phyloP scores from a whole-genome alignment of 306 rosid species.

The Biancaea sappan region DNA sequence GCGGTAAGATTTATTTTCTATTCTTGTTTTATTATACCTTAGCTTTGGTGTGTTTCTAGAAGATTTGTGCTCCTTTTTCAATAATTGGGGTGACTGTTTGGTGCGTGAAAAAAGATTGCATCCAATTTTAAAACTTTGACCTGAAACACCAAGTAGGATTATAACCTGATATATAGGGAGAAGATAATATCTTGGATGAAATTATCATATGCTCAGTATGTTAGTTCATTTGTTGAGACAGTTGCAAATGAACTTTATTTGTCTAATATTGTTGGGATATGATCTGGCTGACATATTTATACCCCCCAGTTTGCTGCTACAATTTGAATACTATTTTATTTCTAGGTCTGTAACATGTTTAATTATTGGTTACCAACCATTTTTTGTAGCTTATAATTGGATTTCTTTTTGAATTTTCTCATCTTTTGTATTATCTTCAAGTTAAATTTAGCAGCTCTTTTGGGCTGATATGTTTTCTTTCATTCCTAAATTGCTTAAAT shows the following conservation, averaged over 20 bases:
- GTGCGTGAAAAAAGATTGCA: neutral
- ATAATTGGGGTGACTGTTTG: constrained; percentile 8
- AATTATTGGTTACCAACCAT: neutral
- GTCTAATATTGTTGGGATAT: neutral
- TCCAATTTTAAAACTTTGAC: constrained; percentile 2
- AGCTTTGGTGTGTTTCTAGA: neutral
- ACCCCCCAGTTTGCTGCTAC: neutral
- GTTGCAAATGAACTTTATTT: neutral
- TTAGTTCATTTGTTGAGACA: neutral
- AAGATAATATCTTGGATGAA: neutral
- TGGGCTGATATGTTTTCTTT: neutral
- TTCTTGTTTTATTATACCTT: neutral
- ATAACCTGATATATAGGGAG: neutral
- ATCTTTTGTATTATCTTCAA: neutral
- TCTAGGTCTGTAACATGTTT: neutral
- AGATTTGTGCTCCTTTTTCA: neutral
- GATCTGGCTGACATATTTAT: constrained; percentile 12
- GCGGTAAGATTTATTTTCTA: constrained; percentile 62
- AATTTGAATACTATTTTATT: neutral
- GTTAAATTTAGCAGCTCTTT: constrained; percentile 1
- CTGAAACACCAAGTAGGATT: neutral
- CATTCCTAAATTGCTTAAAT: neutral
- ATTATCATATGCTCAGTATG: neutral
- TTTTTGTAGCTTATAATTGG: neutral
- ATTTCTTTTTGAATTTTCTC: neutral